Conservation (phyloP, 441 rosid genomes). For the Gossypium lobatum region DNA sequence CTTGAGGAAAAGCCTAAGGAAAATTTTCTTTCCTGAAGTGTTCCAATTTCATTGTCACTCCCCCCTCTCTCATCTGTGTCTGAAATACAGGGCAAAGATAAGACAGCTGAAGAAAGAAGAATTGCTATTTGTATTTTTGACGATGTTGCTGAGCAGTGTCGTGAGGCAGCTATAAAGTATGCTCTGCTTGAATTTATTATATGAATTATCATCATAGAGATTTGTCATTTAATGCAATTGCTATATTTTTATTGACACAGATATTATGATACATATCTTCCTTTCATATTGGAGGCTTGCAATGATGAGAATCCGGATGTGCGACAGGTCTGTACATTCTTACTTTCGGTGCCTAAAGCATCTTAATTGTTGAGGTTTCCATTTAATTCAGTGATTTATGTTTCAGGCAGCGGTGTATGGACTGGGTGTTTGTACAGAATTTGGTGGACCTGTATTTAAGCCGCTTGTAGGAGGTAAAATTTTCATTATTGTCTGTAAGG, state of each 20-base stretch:
- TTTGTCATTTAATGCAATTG: conserved; percentile 16
- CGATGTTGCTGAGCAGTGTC: conserved; percentile 98
- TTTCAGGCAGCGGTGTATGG: conserved; percentile 98
- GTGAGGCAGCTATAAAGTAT: conserved; percentile 90
- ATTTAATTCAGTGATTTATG: conserved; percentile 12
- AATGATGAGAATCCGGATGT: conserved; percentile 91
- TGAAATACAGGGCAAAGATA: conserved; percentile 76
- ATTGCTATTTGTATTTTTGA: conserved; percentile 98
- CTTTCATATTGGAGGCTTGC: conserved; percentile 96
- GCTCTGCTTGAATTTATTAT: conserved; percentile 13
- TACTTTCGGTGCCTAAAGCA: background rate
- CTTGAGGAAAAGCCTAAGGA: background rate
- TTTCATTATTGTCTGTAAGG: conserved; percentile 3
- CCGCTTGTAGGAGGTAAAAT: conserved; percentile 89
- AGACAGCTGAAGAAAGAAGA: conserved; percentile 98
- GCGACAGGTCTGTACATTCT: conserved; percentile 60
- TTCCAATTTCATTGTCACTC: background rate
- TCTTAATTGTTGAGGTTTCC: conserved; percentile 2
- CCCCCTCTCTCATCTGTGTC: background rate
- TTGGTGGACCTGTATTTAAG: conserved; percentile 84
- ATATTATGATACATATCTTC: conserved; percentile 92
- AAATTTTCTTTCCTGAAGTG: background rate
- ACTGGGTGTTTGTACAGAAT: conserved; percentile 98
- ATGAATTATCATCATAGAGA: conserved; percentile 12
- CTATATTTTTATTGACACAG: conserved; percentile 34